Percentiles rank a stretch among this genome's conserved stretches.
phyloP scores from a whole-genome alignment of 257 asterid species.

The Mentha longifolia region DNA sequence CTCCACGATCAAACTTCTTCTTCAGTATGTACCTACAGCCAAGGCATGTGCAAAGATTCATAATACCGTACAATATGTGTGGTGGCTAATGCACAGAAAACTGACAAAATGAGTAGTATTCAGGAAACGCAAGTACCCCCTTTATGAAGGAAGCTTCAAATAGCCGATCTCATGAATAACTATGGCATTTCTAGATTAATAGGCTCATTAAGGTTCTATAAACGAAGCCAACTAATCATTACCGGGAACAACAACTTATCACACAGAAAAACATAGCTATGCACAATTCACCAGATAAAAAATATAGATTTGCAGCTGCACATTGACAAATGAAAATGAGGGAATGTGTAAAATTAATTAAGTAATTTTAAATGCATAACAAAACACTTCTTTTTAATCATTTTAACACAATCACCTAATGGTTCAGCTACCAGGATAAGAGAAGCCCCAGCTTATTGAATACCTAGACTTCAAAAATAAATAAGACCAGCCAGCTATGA shows the following conservation, averaged over 20 bases:
- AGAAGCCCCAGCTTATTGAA: constrained; percentile 13
- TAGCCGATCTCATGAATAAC: constrained; percentile 9
- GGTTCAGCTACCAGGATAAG: constrained; percentile 11
- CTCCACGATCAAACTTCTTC: constrained; percentile 96
- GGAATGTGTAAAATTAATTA: not conserved
- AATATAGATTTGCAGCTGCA: not conserved
- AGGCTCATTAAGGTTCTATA: constrained; percentile 9
- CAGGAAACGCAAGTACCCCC: constrained; percentile 7
- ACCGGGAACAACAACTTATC: constrained; percentile 17
- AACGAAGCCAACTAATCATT: constrained; percentile 10
- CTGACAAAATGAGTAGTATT: constrained; percentile 5
- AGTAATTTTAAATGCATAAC: not conserved
- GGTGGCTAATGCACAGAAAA: constrained; percentile 14
- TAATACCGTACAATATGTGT: not conserved
- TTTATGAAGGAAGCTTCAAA: constrained; percentile 5
- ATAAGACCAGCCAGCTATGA: constrained; percentile 19
- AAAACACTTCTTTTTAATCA: not conserved
- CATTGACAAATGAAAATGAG: not conserved
- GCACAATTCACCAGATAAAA: not conserved
- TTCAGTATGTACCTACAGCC: constrained; percentile 75
- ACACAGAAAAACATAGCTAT: not conserved
- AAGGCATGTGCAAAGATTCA: constrained; percentile 10
- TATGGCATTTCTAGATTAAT: constrained; percentile 7
- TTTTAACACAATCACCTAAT: not conserved
- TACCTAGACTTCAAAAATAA: constrained; percentile 9